Evolutionary conservation across 495 filamentous ascomycete genomes (phyloP), one percentile per base, ranked within the genome.

Genomic region (Penicillium antarcticum): DNA sequence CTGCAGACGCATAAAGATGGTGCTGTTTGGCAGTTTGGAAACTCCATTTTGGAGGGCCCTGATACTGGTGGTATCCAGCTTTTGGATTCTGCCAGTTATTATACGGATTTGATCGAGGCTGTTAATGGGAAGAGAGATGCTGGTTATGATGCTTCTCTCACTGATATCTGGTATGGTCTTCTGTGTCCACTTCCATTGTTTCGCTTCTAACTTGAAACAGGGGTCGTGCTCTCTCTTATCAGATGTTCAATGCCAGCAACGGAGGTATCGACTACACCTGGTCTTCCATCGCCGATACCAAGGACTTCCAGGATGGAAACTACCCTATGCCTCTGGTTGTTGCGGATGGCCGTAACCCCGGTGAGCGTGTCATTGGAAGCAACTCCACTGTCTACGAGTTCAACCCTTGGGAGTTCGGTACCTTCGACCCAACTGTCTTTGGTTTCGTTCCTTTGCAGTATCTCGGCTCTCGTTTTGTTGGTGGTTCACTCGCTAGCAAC

Each of bases 361-460:
- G 79, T 7, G 78, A 87, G 31, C 62, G 59, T 4, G 67, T 90
- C 39, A 67, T 95, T 34, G 78, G 87, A 5, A 65, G 81, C 38
- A 96, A 95, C 63, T 77, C 90, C 1, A 96, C 92, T 4, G 81
- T 94, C 38, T 88, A 78, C 54, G 91, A 95, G 60, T 89, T 96
- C 77, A 92, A 85, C 63, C 89, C 94, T 0, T 95, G 79, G 67
- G 92, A 97, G 57, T 79, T 96, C 45, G 92, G 92, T 33, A 84
- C 84, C 6, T 91, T 80, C 47, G 92, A 97, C 60, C 89, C 91
- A 0, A 90, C 85, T 0, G 72, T 89, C 6, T 92, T 74, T 60
- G 91, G 83, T 17, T 97, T 95, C 53, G 86, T 73, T 1, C 90
- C 90, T 3, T 69, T 86, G 11, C 65, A 82, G 37, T 95, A 87